Evolutionary conservation across 1,139 yeast genomes (phyloP), one percentile per base, ranked within the genome.

Genomic region (Suhomyces chickasaworum): DNA sequence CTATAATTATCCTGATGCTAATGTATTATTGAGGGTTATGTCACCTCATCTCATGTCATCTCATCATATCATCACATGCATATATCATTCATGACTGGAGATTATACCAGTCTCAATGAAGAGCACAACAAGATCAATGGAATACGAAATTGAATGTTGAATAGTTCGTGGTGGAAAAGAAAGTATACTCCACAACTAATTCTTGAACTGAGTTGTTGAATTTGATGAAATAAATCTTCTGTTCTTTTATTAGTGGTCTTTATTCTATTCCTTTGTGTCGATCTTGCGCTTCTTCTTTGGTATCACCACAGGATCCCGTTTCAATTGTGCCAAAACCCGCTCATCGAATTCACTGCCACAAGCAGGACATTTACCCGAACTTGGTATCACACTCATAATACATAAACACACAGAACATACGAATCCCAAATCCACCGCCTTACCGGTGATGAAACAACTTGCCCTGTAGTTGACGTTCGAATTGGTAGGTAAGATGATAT

Each of bases 371-470:
- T 53, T 81, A 79, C 66, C 83, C 75, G 53, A 46, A 1, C 64
- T 77, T 60, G 61, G 96, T 68, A 64, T 81, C 77, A 67, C 86
- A 82, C 65, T 90, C 76, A 75, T 68, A 32, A 75, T 88, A 63
- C 98, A 91, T 21, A 95, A 71, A 63, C 99, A 95, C 22, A 95
- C 97, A 20, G 96, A 86, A 65, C 99, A 95, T 3, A 95, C 98
- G 57, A 80, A 91, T 0, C 98, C 99, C 41, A 93, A 78, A 56
- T 95, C 97, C 13, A 95, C 93, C 3, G 93, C 85, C 55, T 83
- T 81, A 23, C 95, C 93, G 0, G 97, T 89, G 21, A 90, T 70
- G 60, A 89, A 93, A 65, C 99, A 93, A 29, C 96, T 90, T 1
- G 99, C 97, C 52, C 96, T 73, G 63, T 93, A 95, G 64, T 93